Evolutionary conservation across 2,329 filamentous ascomycete species (phyloP).

Genomic region (Phaeosphaeria sp.): DNA sequence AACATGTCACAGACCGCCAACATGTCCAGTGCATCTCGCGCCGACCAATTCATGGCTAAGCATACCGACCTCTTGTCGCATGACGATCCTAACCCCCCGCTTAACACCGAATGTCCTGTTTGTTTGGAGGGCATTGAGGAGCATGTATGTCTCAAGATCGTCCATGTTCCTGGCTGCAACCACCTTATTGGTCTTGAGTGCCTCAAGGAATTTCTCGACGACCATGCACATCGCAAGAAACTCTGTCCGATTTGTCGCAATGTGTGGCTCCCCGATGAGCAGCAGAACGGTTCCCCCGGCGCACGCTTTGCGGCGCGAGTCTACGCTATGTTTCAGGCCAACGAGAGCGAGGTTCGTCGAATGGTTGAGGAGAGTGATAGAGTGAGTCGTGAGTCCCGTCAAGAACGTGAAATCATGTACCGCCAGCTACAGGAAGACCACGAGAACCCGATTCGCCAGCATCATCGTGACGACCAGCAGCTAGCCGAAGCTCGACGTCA

Average conservation of each 20-base stretch:
- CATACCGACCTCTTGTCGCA: conserved; percentile 6
- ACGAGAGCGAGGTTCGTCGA: too few species aligned
- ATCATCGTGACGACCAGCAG: too few species aligned
- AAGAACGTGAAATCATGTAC: too few species aligned
- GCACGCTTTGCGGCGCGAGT: too few species aligned
- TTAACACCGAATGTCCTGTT: conserved; percentile 16
- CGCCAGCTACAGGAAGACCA: too few species aligned
- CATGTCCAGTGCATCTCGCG: neutral
- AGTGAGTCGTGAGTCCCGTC: neutral
- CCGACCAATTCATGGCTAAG: conserved; percentile 2
- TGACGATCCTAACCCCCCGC: neutral
- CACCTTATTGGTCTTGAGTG: conserved; percentile 26
- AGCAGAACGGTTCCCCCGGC: neutral
- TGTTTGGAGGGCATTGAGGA: conserved; percentile 11
- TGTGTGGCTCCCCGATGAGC: conserved; percentile 10
- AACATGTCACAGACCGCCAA: neutral
- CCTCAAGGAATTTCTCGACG: conserved; percentile 13
- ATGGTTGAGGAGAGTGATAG: neutral
- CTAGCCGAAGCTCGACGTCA: too few species aligned
- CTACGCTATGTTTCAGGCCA: too few species aligned
- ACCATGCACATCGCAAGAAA: conserved; percentile 10
- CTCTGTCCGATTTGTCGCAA: conserved; percentile 26
- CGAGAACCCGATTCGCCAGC: too few species aligned
- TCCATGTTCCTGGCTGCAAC: conserved; percentile 10
- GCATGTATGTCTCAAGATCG: conserved; percentile 21